phyloP scores from a whole-genome alignment of 805 yeast genomes.

The Lachancea thermotolerans region DNA sequence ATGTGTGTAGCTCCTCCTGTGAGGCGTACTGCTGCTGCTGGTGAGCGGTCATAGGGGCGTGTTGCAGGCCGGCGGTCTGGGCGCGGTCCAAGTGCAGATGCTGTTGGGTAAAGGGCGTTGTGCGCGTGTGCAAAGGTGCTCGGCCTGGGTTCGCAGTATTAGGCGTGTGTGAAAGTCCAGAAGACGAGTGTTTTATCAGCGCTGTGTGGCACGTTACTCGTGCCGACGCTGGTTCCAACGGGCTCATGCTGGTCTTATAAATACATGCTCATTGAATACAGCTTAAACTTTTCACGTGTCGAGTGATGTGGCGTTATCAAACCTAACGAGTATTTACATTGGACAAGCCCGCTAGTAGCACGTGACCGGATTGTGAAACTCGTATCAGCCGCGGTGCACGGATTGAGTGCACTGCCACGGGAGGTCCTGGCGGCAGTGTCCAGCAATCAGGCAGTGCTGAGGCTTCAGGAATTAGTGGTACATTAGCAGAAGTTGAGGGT shows the following conservation, averaged over 20 bases:
- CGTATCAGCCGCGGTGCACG: too few relatives aligned
- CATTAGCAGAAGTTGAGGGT: too few relatives aligned
- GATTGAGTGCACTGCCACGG: too few relatives aligned
- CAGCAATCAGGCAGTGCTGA: too few relatives aligned
- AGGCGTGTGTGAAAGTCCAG: not conserved
- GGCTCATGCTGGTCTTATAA: not conserved
- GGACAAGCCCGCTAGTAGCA: too few relatives aligned
- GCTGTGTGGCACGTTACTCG: not conserved
- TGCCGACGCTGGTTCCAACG: not conserved
- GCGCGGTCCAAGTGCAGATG: not conserved
- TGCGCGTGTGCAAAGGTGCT: not conserved
- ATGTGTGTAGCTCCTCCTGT: not conserved
- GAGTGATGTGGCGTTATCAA: not conserved
- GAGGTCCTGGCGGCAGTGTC: too few relatives aligned
- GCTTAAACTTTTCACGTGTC: not conserved
- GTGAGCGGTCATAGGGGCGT: not conserved
- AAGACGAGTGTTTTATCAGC: not conserved
- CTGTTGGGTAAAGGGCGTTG: not conserved
- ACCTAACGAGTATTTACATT: too few relatives aligned
- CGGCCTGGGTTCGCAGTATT: not conserved
- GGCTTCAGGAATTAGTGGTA: too few relatives aligned
- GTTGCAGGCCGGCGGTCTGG: not conserved
- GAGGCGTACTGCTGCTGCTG: slow-evolving; percentile 3
- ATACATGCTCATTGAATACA: not conserved
- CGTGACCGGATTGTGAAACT: too few relatives aligned